Percentiles rank a stretch among this genome's conserved stretches.
Conservation (phyloP, 78 protist species). For the Mastigamoeba balamuthi region DNA sequence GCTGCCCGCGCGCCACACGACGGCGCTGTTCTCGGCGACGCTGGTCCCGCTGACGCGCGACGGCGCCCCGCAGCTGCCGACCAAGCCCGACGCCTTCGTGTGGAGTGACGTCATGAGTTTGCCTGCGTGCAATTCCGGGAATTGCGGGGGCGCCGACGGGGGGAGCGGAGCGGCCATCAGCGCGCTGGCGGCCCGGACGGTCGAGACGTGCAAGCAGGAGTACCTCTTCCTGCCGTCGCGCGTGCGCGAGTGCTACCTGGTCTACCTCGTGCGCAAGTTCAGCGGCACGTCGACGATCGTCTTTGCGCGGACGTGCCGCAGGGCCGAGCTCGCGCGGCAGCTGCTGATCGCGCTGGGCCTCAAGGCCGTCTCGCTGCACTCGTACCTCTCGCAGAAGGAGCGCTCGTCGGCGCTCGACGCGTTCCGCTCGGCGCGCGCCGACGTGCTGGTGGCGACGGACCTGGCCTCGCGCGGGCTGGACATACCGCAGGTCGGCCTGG, state of each 20-base stretch:
- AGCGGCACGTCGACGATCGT: conserved; percentile 21
- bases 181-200: conserved; percentile 75
- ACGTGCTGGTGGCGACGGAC: conserved; percentile 49
- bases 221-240: conserved; percentile 84
- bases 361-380: conserved; percentile 18
- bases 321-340: conserved; percentile 24
- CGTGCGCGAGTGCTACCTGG: conserved; percentile 68
- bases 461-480: conserved; percentile 86
- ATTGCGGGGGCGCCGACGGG: conserved; percentile 69
- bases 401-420: conserved; percentile 7
- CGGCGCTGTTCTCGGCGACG: conserved; percentile 87
- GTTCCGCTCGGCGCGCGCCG: conserved; percentile 20
- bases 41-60: no score
- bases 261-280: conserved; percentile 21
- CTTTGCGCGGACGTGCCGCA: conserved; percentile 39
- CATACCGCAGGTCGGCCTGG: conserved; percentile 88
- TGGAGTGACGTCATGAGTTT: no score
- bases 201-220: conserved; percentile 59
- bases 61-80: no score
- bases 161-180: conserved; percentile 67
- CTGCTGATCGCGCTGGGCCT: conserved; percentile 30
- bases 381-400: conserved; percentile 9
- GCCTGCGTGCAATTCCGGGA: no score
- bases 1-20: conserved; percentile 39
- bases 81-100: no score